Conservation (phyloP, 1,284 basidiomycete species). For the Puccinia hordei region DNA sequence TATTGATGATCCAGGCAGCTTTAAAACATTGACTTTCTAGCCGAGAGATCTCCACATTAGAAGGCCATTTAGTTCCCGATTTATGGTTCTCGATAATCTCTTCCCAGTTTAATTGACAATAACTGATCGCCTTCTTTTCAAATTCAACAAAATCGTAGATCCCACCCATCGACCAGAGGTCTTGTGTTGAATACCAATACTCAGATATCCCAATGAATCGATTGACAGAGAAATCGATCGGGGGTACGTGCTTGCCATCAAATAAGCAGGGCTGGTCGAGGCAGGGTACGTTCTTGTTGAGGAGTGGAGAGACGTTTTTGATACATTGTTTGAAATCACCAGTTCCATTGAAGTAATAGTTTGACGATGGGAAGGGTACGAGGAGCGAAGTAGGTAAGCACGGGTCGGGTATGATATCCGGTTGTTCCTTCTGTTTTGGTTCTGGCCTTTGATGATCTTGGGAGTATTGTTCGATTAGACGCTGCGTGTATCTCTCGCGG, state of each 20-base stretch:
- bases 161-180: conserved; percentile 77
- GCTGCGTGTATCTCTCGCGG: conserved; percentile 81
- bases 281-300: conserved; percentile 84
- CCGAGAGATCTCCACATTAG: conserved; percentile 73
- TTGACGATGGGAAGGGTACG: conserved; percentile 63
- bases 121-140: conserved; percentile 84
- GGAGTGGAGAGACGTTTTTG: conserved; percentile 70
- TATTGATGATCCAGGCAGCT: conserved; percentile 95
- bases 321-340: conserved; percentile 89
- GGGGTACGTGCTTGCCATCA: conserved; percentile 86
- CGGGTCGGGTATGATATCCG: conserved; percentile 69
- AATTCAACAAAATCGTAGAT: conserved; percentile 94
- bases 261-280: conserved; percentile 86
- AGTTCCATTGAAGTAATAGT: conserved; percentile 75
- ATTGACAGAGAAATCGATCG: conserved; percentile 61
- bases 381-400: conserved; percentile 80
- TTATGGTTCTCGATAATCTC: conserved; percentile 69
- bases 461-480: conserved; percentile 65
- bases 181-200: conserved; percentile 98
- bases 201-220: conserved; percentile 90
- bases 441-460: neutral
- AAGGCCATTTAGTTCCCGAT: conserved; percentile 61
- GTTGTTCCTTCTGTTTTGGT: conserved; percentile 13
- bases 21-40: conserved; percentile 99
- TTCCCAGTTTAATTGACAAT: conserved; percentile 79